Percentiles rank a stretch among this genome's conserved stretches.
Conservation (phyloP, 2,329 filamentous ascomycete genomes). For the Penicillium decumbens region DNA sequence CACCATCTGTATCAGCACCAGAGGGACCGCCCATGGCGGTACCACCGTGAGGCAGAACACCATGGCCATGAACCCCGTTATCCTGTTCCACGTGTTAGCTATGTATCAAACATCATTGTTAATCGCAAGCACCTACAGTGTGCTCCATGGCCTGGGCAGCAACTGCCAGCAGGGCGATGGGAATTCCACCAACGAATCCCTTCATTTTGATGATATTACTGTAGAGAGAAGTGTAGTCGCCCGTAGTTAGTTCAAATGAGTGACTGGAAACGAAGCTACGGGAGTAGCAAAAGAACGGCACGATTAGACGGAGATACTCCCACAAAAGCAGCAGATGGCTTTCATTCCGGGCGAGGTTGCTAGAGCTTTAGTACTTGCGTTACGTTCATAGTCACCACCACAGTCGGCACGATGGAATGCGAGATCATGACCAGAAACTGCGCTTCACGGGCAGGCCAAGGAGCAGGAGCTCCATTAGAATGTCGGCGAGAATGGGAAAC, state of each 20-base stretch:
- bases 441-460: neutral
- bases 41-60: constrained; percentile 8
- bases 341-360: neutral
- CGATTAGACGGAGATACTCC: constrained; percentile 9
- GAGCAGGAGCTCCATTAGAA: constrained; percentile 14
- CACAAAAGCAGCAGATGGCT: neutral
- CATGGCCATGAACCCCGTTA: constrained; percentile 7
- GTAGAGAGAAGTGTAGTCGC: constrained; percentile 1
- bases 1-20: constrained; percentile 18
- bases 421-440: constrained; percentile 1
- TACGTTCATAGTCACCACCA: constrained; percentile 16
- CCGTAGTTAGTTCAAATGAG: constrained; percentile 15
- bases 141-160: constrained; percentile 25
- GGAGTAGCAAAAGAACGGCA: constrained; percentile 21
- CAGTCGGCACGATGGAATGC: constrained; percentile 16
- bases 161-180: constrained; percentile 34
- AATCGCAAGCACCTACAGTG: constrained; percentile 6
- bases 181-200: constrained; percentile 33
- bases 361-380: constrained; percentile 21
- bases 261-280: constrained; percentile 14
- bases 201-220: constrained; percentile 30
- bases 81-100: neutral
- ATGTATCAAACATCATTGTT: neutral
- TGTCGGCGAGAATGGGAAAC: constrained; percentile 20
- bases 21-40: constrained; percentile 22